A percentile compares a stretch with the other conserved stretches of the same genome.
Evolutionary conservation across 83 land plant genomes (phyloP).

Genomic region (Picea abies): DNA sequence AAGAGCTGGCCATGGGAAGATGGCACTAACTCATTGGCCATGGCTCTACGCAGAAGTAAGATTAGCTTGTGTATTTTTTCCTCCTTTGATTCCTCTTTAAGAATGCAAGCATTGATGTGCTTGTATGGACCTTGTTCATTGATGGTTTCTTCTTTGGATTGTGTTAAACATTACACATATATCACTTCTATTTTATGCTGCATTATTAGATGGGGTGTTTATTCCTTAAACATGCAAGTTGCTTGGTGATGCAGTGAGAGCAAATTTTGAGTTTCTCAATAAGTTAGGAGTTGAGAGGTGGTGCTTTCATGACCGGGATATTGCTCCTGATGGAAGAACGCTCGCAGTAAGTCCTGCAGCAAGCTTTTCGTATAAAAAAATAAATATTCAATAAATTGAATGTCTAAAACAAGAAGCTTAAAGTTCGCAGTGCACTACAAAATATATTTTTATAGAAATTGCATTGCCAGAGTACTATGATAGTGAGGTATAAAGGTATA

Average conservation of each 20-base stretch:
- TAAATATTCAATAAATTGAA: not conserved
- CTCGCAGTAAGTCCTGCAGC: conserved; percentile 55
- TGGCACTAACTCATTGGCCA: conserved; percentile 83
- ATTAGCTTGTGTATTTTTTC: not conserved
- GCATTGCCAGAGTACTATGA: not conserved
- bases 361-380: not conserved
- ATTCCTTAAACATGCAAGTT: no score
- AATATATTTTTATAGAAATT: not conserved
- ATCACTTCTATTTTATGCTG: not conserved
- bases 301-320: conserved; percentile 99
- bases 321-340: conserved; percentile 94
- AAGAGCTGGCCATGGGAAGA: conserved; percentile 99
- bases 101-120: not conserved
- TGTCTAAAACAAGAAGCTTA: not conserved
- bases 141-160: not conserved
- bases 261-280: conserved; percentile 91
- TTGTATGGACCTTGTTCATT: not conserved
- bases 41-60: conserved; percentile 93
- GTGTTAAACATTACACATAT: not conserved
- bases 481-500: no score
- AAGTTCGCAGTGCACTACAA: not conserved
- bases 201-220: no score
- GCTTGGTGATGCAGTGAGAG: conserved; percentile 70
- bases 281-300: conserved; percentile 89
- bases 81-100: not conserved